Percentiles rank a stretch among this genome's conserved stretches.
phyloP scores from a whole-genome alignment of 1,139 yeast genomes.

The Hyphopichia buzzinii region DNA sequence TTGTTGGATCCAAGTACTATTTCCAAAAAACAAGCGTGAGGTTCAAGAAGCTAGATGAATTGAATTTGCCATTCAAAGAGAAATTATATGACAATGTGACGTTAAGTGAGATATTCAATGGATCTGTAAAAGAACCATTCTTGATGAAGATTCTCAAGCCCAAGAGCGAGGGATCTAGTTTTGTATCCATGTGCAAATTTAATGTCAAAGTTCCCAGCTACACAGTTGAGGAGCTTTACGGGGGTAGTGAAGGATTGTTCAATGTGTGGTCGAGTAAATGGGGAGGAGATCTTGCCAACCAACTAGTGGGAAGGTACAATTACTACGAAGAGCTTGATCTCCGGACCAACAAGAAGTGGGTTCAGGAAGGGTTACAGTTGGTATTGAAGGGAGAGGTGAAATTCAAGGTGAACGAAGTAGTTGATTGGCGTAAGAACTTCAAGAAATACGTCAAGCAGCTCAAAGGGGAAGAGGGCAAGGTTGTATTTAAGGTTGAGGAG shows the following conservation, averaged over 20 bases:
- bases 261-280: constrained; percentile 39
- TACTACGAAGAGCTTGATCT: constrained; percentile 36
- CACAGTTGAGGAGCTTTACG: constrained; percentile 28
- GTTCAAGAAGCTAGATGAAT: constrained; percentile 28
- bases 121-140: constrained; percentile 32
- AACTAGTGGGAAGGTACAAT: constrained; percentile 30
- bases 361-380: constrained; percentile 30
- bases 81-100: constrained; percentile 18
- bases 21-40: constrained; percentile 32
- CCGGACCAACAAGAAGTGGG: constrained; percentile 27
- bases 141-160: constrained; percentile 39
- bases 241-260: constrained; percentile 17
- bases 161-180: constrained; percentile 28
- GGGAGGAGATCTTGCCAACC: constrained; percentile 30
- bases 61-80: constrained; percentile 30
- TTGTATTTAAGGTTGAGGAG: constrained; percentile 38
- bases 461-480: constrained; percentile 32
- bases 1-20: constrained; percentile 38
- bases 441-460: constrained; percentile 24
- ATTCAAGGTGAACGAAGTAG: constrained; percentile 28
- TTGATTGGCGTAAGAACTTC: constrained; percentile 42
- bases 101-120: constrained; percentile 26
- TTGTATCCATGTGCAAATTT: constrained; percentile 40
- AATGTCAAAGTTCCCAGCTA: constrained; percentile 32
- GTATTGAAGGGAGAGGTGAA: constrained; percentile 27